phyloP scores from a whole-genome alignment of 805 yeast species.

The Suhomyces sp. region DNA sequence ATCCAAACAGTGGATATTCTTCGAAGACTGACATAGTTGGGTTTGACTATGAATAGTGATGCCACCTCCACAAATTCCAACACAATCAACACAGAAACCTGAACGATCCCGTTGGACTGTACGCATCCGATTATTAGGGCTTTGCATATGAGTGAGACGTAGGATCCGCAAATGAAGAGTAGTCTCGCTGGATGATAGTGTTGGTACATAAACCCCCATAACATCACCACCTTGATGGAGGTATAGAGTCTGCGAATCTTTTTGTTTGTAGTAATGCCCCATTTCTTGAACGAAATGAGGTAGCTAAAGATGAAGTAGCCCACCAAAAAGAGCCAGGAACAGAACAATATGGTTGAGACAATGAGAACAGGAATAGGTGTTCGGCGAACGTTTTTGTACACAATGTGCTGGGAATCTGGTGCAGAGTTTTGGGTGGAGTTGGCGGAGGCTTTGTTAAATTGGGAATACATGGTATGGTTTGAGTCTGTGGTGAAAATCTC shows the following conservation, averaged over 20 bases:
- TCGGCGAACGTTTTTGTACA: not conserved
- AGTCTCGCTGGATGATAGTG: conserved; percentile 42
- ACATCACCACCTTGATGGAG: conserved; percentile 43
- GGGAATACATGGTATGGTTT: not conserved
- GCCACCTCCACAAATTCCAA: conserved; percentile 31
- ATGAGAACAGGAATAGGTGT: conserved; percentile 16
- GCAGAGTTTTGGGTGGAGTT: not conserved
- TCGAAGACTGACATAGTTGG: conserved; percentile 25
- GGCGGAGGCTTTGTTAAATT: not conserved
- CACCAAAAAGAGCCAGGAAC: conserved; percentile 20
- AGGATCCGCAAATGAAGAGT: conserved; percentile 27
- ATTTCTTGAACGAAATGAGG: conserved; percentile 18
- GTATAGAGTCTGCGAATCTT: conserved; percentile 40
- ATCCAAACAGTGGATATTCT: conserved; percentile 32
- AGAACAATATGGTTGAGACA: conserved; percentile 30
- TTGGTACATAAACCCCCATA: conserved; percentile 47
- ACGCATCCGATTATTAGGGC: conserved; percentile 44
- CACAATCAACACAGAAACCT: conserved; percentile 37
- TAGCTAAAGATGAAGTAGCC: conserved; percentile 26
- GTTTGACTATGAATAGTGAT: conserved; percentile 21
- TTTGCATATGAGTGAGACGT: conserved; percentile 20
- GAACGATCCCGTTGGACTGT: conserved; percentile 44
- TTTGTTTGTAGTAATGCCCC: conserved; percentile 15
- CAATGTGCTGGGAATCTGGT: not conserved
- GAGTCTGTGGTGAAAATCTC: not conserved